phyloP scores from a whole-genome alignment of 1,284 basidiomycete genomes.

The Ustilago shanxiensis region DNA sequence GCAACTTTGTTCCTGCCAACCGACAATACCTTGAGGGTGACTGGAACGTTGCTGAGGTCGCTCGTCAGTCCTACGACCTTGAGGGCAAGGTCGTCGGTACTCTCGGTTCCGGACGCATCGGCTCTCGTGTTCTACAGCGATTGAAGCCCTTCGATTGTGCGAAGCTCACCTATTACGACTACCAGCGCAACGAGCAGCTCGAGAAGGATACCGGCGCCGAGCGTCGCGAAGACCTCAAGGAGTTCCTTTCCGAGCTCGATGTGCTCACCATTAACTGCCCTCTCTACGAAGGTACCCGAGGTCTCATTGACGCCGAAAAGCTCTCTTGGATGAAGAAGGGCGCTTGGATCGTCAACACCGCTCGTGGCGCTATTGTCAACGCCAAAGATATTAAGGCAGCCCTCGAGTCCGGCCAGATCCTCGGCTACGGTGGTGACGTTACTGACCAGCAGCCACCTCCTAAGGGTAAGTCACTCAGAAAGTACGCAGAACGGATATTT shows the following conservation, averaged over 20 bases:
- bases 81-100: constrained; percentile 88
- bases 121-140: constrained; percentile 80
- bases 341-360: constrained; percentile 90
- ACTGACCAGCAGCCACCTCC: constrained; percentile 72
- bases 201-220: constrained; percentile 80
- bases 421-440: constrained; percentile 74
- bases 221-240: constrained; percentile 85
- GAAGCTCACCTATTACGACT: constrained; percentile 94
- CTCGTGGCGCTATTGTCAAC: constrained; percentile 91
- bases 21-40: constrained; percentile 47
- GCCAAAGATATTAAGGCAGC: constrained; percentile 83
- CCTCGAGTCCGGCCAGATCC: constrained; percentile 81
- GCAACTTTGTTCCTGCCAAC: constrained; percentile 87
- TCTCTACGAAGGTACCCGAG: constrained; percentile 86
- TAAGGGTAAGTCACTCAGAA: constrained; percentile 67
- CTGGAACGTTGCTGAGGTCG: constrained; percentile 69
- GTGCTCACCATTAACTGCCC: constrained; percentile 91
- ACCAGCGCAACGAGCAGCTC: constrained; percentile 80
- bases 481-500: too few relatives aligned
- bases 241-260: constrained; percentile 83
- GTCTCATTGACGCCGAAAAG: constrained; percentile 78
- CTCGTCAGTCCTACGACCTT: constrained; percentile 78
- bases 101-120: constrained; percentile 77
- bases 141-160: constrained; percentile 89
- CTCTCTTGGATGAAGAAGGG: constrained; percentile 89